Percentiles rank a stretch among this genome's conserved stretches.
These are phyloP conservation scores for Meyerozyma athensensis DNA, from an alignment of 1,139 yeast species.

Conservation along the genomic window DNA sequence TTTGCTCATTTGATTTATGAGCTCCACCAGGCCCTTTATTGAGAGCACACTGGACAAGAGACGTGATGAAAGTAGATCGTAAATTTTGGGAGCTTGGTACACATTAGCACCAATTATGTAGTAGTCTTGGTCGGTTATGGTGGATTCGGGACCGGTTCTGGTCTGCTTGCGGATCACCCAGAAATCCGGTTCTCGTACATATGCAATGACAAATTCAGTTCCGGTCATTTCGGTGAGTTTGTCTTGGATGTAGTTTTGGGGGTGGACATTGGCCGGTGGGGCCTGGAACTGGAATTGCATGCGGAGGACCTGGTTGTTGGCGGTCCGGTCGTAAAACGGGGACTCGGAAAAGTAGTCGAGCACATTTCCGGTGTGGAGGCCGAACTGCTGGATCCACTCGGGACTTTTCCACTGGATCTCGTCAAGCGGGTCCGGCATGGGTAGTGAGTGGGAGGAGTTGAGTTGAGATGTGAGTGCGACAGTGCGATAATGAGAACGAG, in stretches of 20 bases:
- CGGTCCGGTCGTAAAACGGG: constrained; percentile 91
- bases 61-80: constrained; percentile 37
- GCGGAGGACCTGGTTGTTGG: constrained; percentile 88
- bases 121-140: constrained; percentile 60
- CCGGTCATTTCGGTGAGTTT: constrained; percentile 80
- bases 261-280: constrained; percentile 33
- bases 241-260: constrained; percentile 41
- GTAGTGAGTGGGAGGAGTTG: neutral
- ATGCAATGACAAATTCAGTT: constrained; percentile 71
- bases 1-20: constrained; percentile 31
- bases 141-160: constrained; percentile 49
- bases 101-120: constrained; percentile 89
- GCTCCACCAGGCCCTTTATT: constrained; percentile 32
- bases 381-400: constrained; percentile 90
- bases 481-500: no score
- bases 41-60: constrained; percentile 34
- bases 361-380: constrained; percentile 82
- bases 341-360: constrained; percentile 89
- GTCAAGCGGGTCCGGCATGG: constrained; percentile 47
- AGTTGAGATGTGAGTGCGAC: neutral
- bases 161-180: constrained; percentile 87
- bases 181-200: constrained; percentile 80
- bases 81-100: constrained; percentile 75
- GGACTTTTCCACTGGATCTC: constrained; percentile 97
- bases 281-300: constrained; percentile 93